Conservation (phyloP, 441 rosid genomes). For the Gossypium gossypioides region DNA sequence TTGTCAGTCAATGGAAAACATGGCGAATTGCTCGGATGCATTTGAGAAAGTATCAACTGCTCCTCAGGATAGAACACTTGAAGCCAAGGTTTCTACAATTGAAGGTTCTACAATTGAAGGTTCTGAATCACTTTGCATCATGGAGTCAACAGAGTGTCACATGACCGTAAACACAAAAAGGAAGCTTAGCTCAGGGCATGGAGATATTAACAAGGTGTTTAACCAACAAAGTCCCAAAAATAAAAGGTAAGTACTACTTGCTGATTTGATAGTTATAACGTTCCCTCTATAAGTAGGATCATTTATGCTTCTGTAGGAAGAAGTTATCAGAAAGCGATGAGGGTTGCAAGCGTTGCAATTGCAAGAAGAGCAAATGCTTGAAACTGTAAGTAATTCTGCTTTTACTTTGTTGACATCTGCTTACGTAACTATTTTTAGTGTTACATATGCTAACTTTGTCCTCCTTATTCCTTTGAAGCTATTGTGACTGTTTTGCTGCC, state of each 20-base stretch:
- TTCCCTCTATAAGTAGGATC: neutral
- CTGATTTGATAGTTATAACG: conserved; percentile 2
- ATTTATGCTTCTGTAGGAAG: conserved; percentile 28
- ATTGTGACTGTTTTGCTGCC: conserved; percentile 67
- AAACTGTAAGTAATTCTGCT: conserved; percentile 44
- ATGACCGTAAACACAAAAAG: conserved; percentile 26
- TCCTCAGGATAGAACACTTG: conserved; percentile 20
- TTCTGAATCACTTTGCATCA: conserved; percentile 23
- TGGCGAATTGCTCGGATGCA: conserved; percentile 13
- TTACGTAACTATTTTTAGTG: neutral
- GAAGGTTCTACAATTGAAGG: conserved; percentile 21
- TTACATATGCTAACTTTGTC: neutral
- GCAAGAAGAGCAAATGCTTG: conserved; percentile 58
- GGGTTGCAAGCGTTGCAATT: conserved; percentile 55
- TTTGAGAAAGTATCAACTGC: conserved; percentile 21
- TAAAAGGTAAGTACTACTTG: conserved; percentile 34
- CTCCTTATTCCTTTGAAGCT: conserved; percentile 31
- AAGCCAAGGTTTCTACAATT: conserved; percentile 23
- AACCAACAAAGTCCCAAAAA: conserved; percentile 35
- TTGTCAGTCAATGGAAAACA: conserved; percentile 15
- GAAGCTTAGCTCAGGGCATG: conserved; percentile 23
- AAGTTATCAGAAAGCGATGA: conserved; percentile 27
- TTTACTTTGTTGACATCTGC: neutral
- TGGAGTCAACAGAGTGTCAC: conserved; percentile 20
- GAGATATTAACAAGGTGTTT: conserved; percentile 29